Percentiles rank a stretch among this genome's conserved stretches.
Evolutionary conservation across 129 eudicot species (phyloP).

Genomic region (Rutidosis leptorrhynchoides): DNA sequence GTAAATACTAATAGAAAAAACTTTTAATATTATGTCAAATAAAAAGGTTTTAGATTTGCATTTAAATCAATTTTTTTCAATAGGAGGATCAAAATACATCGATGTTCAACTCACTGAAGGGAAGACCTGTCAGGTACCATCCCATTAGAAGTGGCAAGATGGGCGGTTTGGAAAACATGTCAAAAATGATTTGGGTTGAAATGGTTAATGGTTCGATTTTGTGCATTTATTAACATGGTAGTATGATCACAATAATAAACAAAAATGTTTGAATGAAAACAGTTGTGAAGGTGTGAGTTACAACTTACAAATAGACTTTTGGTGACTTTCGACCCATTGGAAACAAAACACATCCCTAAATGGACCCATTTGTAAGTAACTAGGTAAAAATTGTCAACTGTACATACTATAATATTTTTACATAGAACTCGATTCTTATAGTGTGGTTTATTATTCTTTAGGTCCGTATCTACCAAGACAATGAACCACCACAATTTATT

Average conservation of each 20-base stretch:
- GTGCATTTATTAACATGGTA: background rate
- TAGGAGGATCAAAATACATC: conserved; percentile 69
- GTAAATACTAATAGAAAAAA: conserved; percentile 35
- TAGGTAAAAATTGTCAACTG: too few relatives aligned
- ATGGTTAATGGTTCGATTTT: background rate
- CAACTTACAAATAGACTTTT: background rate
- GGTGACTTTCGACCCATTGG: too few relatives aligned
- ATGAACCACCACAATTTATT: conserved; percentile 88
- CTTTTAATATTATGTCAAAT: background rate
- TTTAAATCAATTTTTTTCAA: conserved; percentile 12
- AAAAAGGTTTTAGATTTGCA: background rate
- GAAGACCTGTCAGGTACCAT: conserved; percentile 79
- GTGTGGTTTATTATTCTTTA: conserved; percentile 27
- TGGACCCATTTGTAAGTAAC: too few relatives aligned
- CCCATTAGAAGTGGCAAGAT: background rate
- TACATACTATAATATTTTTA: background rate
- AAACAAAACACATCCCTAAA: too few relatives aligned
- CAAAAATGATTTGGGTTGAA: background rate
- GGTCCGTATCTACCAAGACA: conserved; percentile 88
- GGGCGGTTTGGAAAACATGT: background rate
- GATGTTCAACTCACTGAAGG: conserved; percentile 86
- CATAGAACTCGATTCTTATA: background rate
- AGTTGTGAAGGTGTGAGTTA: background rate
- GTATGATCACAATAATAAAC: background rate
- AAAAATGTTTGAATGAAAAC: background rate